Evolutionary conservation across 106 monocot species (phyloP).

Genomic region (Apostasia ramifera): DNA sequence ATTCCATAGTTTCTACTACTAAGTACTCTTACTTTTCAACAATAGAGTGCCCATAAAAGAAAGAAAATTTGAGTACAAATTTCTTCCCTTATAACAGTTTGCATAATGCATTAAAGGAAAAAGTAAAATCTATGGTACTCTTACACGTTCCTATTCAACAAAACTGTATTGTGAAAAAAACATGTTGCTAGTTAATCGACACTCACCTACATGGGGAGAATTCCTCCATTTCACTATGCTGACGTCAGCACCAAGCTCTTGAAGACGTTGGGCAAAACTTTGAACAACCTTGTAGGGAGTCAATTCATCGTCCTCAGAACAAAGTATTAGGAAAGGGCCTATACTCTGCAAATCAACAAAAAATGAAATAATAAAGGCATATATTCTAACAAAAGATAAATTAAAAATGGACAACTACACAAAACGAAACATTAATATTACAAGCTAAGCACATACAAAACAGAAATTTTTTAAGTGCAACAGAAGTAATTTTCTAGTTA

Average conservation of each 20-base stretch:
- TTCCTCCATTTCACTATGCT: conserved; percentile 60
- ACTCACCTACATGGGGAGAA: conserved; percentile 79
- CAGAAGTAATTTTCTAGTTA: too few species aligned
- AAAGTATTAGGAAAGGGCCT: conserved; percentile 80
- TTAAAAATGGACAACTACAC: too few species aligned
- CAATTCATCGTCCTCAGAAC: conserved; percentile 85
- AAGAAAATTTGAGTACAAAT: too few species aligned
- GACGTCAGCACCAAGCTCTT: conserved; percentile 78
- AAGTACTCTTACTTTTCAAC: too few species aligned
- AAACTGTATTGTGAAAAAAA: neutral
- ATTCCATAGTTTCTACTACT: too few species aligned
- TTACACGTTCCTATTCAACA: too few species aligned
- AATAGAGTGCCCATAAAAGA: too few species aligned
- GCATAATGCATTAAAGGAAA: too few species aligned
- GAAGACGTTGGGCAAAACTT: conserved; percentile 59
- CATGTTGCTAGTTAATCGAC: neutral
- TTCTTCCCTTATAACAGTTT: too few species aligned
- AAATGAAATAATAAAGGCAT: too few species aligned
- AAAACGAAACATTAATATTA: neutral
- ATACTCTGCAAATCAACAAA: conserved; percentile 32
- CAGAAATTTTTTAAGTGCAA: neutral
- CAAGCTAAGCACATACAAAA: neutral
- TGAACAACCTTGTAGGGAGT: conserved; percentile 47
- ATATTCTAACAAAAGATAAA: too few species aligned
- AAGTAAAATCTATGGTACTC: too few species aligned